Evolutionary conservation across 1,139 yeast species (phyloP).

Genomic region (Geotrichum cucujoidarum): DNA sequence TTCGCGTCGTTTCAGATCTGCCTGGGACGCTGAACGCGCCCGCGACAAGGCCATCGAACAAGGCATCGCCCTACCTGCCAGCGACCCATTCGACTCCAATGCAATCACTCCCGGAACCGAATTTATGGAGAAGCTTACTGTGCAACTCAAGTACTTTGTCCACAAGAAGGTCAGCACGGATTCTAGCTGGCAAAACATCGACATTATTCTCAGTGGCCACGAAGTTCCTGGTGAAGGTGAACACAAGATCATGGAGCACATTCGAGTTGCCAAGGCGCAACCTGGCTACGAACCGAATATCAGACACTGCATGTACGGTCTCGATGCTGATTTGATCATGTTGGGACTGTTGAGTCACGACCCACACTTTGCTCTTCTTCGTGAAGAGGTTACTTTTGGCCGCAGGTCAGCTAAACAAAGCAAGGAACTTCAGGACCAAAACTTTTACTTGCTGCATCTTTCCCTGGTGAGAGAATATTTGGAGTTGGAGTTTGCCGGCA

Average conservation of each 20-base stretch:
- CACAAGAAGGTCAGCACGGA: conserved; percentile 81
- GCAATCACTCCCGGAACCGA: conserved; percentile 99
- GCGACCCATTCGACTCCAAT: conserved; percentile 69
- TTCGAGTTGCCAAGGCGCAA: conserved; percentile 79
- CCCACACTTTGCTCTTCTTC: conserved; percentile 87
- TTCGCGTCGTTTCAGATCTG: conserved; percentile 91
- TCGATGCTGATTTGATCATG: conserved; percentile 97
- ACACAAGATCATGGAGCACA: conserved; percentile 93
- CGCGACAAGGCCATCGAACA: conserved; percentile 56
- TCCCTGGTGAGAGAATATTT: conserved; percentile 86
- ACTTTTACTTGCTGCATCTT: conserved; percentile 75
- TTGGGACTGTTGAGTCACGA: conserved; percentile 93
- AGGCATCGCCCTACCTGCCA: conserved; percentile 59
- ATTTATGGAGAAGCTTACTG: conserved; percentile 86
- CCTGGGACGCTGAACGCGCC: conserved; percentile 79
- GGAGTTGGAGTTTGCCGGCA: conserved; percentile 74
- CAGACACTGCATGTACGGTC: conserved; percentile 89
- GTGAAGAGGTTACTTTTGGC: conserved; percentile 96
- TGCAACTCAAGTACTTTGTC: conserved; percentile 81
- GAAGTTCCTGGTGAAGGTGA: conserved; percentile 99
- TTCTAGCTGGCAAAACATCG: conserved; percentile 84
- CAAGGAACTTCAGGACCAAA: conserved; percentile 62
- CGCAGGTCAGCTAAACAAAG: conserved; percentile 45
- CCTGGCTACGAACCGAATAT: conserved; percentile 85
- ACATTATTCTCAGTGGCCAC: conserved; percentile 86